These are phyloP conservation scores for Claviceps arundinis DNA, from an alignment of 2,329 filamentous ascomycete genomes.

Conservation along the genomic window DNA sequence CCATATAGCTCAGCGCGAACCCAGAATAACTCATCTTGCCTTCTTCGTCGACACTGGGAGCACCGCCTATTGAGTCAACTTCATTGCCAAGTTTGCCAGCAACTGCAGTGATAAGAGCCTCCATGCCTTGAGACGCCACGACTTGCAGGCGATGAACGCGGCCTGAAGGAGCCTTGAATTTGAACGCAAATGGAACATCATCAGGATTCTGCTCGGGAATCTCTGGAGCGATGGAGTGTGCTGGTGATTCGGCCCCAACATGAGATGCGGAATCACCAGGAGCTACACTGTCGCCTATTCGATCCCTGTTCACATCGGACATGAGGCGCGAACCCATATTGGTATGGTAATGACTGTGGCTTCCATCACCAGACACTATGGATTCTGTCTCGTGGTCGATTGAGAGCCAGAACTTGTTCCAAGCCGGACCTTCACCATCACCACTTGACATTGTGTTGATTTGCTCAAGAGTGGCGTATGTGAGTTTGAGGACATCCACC, in stretches of 20 bases:
- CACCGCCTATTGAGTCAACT: constrained; percentile 70
- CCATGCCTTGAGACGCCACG: constrained; percentile 64
- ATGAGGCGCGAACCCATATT: constrained; percentile 60
- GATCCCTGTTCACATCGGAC: constrained; percentile 62
- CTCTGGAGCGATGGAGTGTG: constrained; percentile 47
- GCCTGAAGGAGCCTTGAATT: constrained; percentile 94
- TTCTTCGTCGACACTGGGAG: constrained; percentile 66
- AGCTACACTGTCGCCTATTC: constrained; percentile 67
- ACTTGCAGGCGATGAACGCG: constrained; percentile 89
- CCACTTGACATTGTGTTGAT: constrained; percentile 87
- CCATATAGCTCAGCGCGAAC: constrained; percentile 88
- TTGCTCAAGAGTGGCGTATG: constrained; percentile 94
- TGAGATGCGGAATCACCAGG: constrained; percentile 94
- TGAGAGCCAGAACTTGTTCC: constrained; percentile 99
- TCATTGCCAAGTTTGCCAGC: constrained; percentile 75
- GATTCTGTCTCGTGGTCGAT: constrained; percentile 92
- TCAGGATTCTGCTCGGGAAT: constrained; percentile 42
- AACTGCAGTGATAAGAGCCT: constrained; percentile 64
- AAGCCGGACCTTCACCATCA: constrained; percentile 88
- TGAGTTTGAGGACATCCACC: constrained; percentile 97
- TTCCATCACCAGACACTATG: constrained; percentile 83
- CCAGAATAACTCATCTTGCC: constrained; percentile 64
- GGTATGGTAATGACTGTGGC: constrained; percentile 52
- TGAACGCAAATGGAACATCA: constrained; percentile 85
- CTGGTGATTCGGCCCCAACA: constrained; percentile 65